These are phyloP conservation scores for Neostapfia colusana DNA, from an alignment of 176 grass and related monocot genomes.

Conservation along the genomic window DNA sequence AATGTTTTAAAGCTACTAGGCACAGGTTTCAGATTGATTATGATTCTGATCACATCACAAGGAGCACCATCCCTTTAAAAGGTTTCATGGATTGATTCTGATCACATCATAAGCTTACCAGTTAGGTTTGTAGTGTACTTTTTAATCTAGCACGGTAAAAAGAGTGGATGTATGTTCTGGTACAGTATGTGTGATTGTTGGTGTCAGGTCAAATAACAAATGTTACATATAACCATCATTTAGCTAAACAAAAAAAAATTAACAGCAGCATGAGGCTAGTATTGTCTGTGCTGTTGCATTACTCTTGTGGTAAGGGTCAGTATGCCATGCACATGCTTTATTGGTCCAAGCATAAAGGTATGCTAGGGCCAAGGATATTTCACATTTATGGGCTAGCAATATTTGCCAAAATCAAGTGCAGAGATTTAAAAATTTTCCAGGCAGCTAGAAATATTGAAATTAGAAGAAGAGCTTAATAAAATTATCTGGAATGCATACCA, in stretches of 20 bases:
- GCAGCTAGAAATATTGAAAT: background rate
- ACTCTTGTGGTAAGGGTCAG: background rate
- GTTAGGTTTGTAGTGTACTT: background rate
- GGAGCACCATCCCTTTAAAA: too few relatives aligned
- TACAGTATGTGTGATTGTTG: background rate
- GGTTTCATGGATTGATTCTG: background rate
- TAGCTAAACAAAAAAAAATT: background rate
- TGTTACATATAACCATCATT: background rate
- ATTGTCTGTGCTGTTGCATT: slow-evolving; percentile 16
- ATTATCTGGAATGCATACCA: slow-evolving; percentile 50
- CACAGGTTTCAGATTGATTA: too few relatives aligned
- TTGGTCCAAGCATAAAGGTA: background rate
- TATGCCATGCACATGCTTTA: background rate
- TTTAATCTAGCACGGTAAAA: background rate
- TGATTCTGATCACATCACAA: too few relatives aligned
- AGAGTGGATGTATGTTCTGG: background rate
- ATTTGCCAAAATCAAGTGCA: background rate
- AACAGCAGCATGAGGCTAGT: background rate
- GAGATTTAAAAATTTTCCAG: background rate
- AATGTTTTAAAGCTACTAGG: background rate
- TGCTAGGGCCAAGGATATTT: background rate
- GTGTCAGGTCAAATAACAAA: background rate
- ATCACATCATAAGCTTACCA: background rate
- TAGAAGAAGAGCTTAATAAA: slow-evolving; percentile 11
- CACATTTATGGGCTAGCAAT: background rate